phyloP scores from a whole-genome alignment of 75 land plant genomes.

The Adiantum capillusveneris region DNA sequence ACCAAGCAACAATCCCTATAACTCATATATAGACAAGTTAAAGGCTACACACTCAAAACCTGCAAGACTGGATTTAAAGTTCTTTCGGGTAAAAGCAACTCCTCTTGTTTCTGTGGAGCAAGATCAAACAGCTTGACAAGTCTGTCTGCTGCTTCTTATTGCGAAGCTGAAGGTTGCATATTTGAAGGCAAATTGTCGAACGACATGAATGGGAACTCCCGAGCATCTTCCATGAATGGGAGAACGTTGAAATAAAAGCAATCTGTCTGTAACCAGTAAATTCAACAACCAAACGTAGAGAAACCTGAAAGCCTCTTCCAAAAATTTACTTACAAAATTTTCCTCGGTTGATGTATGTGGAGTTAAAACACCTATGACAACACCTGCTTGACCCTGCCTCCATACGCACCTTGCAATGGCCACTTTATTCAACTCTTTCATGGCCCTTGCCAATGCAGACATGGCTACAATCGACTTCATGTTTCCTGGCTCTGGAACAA shows the following conservation, averaged over 20 bases:
- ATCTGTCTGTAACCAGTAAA: conserved; percentile 68
- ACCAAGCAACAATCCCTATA: too few relatives aligned
- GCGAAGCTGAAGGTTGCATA: conserved; percentile 49
- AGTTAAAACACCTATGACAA: conserved; percentile 71
- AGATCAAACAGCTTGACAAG: conserved; percentile 74
- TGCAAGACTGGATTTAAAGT: conserved; percentile 85
- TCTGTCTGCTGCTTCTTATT: conserved; percentile 83
- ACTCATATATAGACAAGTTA: too few relatives aligned
- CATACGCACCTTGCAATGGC: conserved; percentile 91
- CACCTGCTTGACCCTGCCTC: conserved; percentile 79
- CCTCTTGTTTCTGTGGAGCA: conserved; percentile 55
- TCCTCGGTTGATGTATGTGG: conserved; percentile 54
- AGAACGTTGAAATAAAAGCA: conserved; percentile 91
- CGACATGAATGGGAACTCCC: conserved; percentile 86
- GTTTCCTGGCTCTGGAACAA: conserved; percentile 91
- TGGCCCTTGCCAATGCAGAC: conserved; percentile 86
- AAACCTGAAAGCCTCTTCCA: too few relatives aligned
- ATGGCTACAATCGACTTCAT: conserved; percentile 61
- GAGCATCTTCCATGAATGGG: conserved; percentile 88
- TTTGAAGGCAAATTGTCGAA: conserved; percentile 53
- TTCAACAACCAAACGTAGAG: too few relatives aligned
- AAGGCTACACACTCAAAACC: too few relatives aligned
- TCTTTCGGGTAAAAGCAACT: conserved; percentile 57
- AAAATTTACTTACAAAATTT: conserved; percentile 46
- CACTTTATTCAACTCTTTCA: conserved; percentile 67